phyloP scores from a whole-genome alignment of 2,329 filamentous ascomycete species.

The Chaetomium strumarium region DNA sequence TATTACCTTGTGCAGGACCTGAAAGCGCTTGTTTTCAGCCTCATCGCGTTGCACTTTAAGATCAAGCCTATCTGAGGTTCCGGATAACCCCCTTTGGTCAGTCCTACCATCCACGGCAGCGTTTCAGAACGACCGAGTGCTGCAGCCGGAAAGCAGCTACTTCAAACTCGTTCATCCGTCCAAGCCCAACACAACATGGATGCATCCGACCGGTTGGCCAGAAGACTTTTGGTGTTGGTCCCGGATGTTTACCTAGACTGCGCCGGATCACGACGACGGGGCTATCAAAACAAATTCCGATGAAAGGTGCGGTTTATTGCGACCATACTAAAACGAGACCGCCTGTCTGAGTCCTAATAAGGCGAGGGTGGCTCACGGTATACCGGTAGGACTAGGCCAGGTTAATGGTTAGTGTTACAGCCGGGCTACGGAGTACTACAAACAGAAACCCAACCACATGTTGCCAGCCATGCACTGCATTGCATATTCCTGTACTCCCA shows the following conservation, averaged over 20 bases:
- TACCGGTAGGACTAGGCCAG: not conserved
- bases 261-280: too few species aligned
- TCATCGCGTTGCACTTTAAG: conserved; percentile 98
- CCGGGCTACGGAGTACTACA: not conserved
- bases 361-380: not conserved
- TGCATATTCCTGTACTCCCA: not conserved
- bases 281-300: too few species aligned
- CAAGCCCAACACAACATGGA: not conserved
- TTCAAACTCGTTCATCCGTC: not conserved
- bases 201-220: too few species aligned
- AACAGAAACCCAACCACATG: conserved; percentile 12
- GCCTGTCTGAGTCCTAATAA: too few species aligned
- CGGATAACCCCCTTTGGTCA: conserved; percentile 9
- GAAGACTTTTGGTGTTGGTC: too few species aligned
- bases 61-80: conserved; percentile 63
- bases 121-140: not conserved
- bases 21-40: conserved; percentile 91
- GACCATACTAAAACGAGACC: too few species aligned
- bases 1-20: conserved; percentile 98
- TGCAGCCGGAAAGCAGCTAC: not conserved
- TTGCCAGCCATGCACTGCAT: conserved; percentile 7
- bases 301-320: too few species aligned
- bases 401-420: not conserved
- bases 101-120: conserved; percentile 21
- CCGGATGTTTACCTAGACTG: too few species aligned